These are phyloP conservation scores for Lathyrus tuberosus DNA, from an alignment of 306 rosid species.

Conservation along the genomic window DNA sequence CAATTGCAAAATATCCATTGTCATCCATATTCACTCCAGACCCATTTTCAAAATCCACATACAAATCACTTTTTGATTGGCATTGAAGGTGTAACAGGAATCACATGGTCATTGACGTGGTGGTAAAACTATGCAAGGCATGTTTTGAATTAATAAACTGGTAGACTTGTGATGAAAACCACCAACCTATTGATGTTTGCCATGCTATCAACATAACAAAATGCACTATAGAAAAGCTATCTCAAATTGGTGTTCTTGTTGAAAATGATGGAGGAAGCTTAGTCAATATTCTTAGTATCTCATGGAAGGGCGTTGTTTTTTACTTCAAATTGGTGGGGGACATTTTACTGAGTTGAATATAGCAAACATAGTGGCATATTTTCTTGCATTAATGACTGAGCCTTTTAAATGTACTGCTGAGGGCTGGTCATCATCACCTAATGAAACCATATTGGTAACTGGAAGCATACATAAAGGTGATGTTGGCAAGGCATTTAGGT, in stretches of 20 bases:
- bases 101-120: too few species aligned
- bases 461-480: too few species aligned
- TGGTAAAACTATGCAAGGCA: constrained; percentile 66
- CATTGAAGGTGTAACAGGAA: too few species aligned
- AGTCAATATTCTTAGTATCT: constrained; percentile 74
- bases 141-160: constrained; percentile 51
- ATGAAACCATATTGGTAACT: constrained; percentile 59
- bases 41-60: too few species aligned
- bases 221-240: constrained; percentile 61
- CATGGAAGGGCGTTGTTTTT: constrained; percentile 92
- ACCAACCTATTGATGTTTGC: constrained; percentile 41
- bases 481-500: too few species aligned
- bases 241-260: constrained; percentile 77
- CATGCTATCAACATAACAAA: constrained; percentile 62
- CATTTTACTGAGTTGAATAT: constrained; percentile 50
- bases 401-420: constrained; percentile 71
- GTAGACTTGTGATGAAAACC: constrained; percentile 50
- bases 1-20: too few species aligned
- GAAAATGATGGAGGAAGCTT: constrained; percentile 83
- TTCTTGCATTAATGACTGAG: constrained; percentile 65
- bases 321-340: constrained; percentile 79
- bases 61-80: too few species aligned
- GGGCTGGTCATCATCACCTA: constrained; percentile 62
- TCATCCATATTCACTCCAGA: too few species aligned
- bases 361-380: constrained; percentile 54